These are phyloP conservation scores for Lanmaoa pseudosensibilis DNA, from an alignment of 768 basidiomycete species.

Conservation along the genomic window DNA sequence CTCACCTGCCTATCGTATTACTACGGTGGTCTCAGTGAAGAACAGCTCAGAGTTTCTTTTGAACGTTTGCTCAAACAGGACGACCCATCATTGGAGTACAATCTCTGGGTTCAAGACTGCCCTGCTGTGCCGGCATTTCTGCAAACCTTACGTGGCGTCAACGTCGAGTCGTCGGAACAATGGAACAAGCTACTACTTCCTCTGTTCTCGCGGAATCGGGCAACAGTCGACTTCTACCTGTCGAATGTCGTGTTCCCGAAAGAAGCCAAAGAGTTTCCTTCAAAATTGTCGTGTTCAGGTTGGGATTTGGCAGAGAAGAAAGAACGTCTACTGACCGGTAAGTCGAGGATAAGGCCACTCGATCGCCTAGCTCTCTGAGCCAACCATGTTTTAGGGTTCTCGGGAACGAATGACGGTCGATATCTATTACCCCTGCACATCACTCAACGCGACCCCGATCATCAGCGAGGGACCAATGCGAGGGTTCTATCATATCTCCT, in stretches of 20 bases:
- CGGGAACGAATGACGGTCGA: constrained; percentile 41
- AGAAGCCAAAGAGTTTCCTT: constrained; percentile 37
- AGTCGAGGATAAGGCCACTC: not conserved
- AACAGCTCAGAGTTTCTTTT: constrained; percentile 31
- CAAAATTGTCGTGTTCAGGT: constrained; percentile 34
- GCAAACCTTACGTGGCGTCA: constrained; percentile 20
- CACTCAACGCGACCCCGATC: constrained; percentile 27
- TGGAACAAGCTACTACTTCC: constrained; percentile 28
- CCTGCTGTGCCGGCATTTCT: constrained; percentile 22
- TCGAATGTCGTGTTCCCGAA: constrained; percentile 40
- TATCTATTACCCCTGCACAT: constrained; percentile 41
- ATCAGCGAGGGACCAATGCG: constrained; percentile 47
- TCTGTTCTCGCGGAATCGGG: constrained; percentile 28
- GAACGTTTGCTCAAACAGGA: constrained; percentile 30
- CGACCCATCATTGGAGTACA: constrained; percentile 34
- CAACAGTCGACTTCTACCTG: constrained; percentile 38
- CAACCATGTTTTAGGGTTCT: constrained; percentile 29
- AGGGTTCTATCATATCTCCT: constrained; percentile 34
- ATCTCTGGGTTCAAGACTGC: constrained; percentile 29
- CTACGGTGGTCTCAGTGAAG: constrained; percentile 34
- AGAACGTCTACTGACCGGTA: constrained; percentile 13
- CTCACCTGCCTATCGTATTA: constrained; percentile 41
- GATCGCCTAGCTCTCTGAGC: not conserved
- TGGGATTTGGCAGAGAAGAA: constrained; percentile 40
- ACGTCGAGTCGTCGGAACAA: constrained; percentile 31